These are phyloP conservation scores for Hericium erinaceus DNA, from an alignment of 768 basidiomycete species.

Conservation along the genomic window DNA sequence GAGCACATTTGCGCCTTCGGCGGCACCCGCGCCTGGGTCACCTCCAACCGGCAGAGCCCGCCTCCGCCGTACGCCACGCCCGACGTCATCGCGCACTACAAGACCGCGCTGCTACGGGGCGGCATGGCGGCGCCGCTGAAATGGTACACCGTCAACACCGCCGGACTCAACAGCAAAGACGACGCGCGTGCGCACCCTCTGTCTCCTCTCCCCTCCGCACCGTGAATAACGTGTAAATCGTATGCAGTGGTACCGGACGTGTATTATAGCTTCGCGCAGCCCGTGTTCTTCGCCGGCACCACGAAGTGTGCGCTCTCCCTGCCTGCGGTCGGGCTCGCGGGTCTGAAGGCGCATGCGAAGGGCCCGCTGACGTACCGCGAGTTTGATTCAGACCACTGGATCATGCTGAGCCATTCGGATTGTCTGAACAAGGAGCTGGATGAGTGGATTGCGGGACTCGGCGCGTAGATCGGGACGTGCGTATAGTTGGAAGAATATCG, in stretches of 20 bases:
- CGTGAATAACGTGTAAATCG: not conserved
- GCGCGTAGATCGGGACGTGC: no score
- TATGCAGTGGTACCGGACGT: not conserved
- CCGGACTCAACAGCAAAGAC: constrained; percentile 22
- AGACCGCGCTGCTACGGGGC: constrained; percentile 15
- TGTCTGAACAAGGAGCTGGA: constrained; percentile 21
- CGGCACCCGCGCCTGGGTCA: constrained; percentile 19
- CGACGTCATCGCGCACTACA: constrained; percentile 21
- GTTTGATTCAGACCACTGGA: constrained; percentile 32
- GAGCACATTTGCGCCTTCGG: constrained; percentile 30
- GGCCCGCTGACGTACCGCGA: constrained; percentile 22
- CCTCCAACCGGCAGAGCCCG: not conserved
- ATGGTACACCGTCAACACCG: constrained; percentile 26
- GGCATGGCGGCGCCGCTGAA: constrained; percentile 25
- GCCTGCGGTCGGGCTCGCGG: constrained; percentile 15
- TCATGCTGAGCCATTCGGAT: constrained; percentile 25
- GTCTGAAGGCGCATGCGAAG: constrained; percentile 20
- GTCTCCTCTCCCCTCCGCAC: not conserved
- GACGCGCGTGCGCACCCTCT: constrained; percentile 18
- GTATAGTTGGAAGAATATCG: no score
- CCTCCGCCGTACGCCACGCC: not conserved
- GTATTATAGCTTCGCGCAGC: constrained; percentile 22
- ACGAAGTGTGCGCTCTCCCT: constrained; percentile 26
- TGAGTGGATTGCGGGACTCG: not conserved
- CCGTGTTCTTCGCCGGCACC: constrained; percentile 28